phyloP scores from a whole-genome alignment of 805 yeast species.

The Lipomyces yamanashiensis region DNA sequence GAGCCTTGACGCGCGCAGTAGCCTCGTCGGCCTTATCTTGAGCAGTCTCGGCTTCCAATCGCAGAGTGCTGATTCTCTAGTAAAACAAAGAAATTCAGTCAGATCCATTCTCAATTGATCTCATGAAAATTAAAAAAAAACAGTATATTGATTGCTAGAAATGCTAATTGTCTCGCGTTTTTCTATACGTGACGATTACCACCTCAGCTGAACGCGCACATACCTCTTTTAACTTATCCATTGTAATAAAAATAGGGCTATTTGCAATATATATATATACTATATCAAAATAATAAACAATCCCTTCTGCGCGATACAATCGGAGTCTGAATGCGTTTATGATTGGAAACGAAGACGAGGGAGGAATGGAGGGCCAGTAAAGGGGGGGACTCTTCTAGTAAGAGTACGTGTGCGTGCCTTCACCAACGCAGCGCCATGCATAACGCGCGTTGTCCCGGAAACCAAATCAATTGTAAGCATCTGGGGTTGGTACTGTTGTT shows the following conservation, averaged over 20 bases:
- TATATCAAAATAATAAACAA: neutral
- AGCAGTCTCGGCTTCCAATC: slow-evolving; percentile 95
- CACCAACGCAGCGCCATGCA: neutral
- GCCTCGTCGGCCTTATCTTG: slow-evolving; percentile 95
- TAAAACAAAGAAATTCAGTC: neutral
- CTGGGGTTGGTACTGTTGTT: neutral
- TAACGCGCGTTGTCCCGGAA: slow-evolving; percentile 1
- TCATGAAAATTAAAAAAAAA: neutral
- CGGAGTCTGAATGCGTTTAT: neutral
- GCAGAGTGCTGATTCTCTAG: slow-evolving; percentile 84
- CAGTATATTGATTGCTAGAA: neutral
- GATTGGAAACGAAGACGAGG: neutral
- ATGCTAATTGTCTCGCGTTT: neutral
- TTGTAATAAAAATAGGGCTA: slow-evolving; percentile 39
- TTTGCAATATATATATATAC: neutral
- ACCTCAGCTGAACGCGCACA: slow-evolving; percentile 36
- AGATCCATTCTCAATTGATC: neutral
- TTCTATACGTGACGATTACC: neutral
- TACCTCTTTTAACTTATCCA: slow-evolving; percentile 59
- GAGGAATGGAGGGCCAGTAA: neutral
- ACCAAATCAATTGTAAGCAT: neutral
- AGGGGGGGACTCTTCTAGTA: neutral
- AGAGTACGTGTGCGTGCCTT: neutral
- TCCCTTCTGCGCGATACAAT: neutral
- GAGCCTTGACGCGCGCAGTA: slow-evolving; percentile 74